Evolutionary conservation across 202 grass and related monocot species (phyloP).

Genomic region (Zoysia matrella): DNA sequence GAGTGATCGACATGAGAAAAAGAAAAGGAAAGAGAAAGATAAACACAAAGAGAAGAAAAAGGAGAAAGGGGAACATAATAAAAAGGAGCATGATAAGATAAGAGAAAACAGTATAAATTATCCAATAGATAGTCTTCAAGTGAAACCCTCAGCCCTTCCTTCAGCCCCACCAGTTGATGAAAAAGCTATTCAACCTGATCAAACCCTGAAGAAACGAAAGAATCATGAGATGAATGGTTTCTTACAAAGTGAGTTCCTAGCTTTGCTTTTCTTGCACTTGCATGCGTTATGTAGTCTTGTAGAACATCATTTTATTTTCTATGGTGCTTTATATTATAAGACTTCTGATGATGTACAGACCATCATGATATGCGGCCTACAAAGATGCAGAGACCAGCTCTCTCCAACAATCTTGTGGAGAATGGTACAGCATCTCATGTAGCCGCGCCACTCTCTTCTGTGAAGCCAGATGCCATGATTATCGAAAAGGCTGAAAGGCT

Average conservation of each 20-base stretch:
- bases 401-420: slow-evolving; percentile 61
- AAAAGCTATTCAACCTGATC: slow-evolving; percentile 43
- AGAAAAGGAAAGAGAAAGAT: slow-evolving; percentile 64
- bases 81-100: slow-evolving; percentile 54
- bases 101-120: slow-evolving; percentile 51
- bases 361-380: slow-evolving; percentile 52
- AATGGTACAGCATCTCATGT: slow-evolving; percentile 73
- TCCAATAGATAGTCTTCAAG: slow-evolving; percentile 45
- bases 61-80: slow-evolving; percentile 51
- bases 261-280: slow-evolving; percentile 25
- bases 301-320: slow-evolving; percentile 49
- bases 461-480: slow-evolving; percentile 53
- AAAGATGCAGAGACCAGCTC: slow-evolving; percentile 62
- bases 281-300: slow-evolving; percentile 49
- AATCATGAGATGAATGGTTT: slow-evolving; percentile 66
- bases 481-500: slow-evolving; percentile 55
- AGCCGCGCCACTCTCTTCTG: slow-evolving; percentile 60
- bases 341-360: slow-evolving; percentile 74
- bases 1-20: slow-evolving; percentile 53
- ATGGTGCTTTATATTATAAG: slow-evolving; percentile 62
- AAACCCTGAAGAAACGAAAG: slow-evolving; percentile 74
- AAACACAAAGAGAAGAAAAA: slow-evolving; percentile 72
- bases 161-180: slow-evolving; percentile 25
- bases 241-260: slow-evolving; percentile 63
- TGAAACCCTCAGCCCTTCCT: slow-evolving; percentile 43